A percentile compares a stretch with the other conserved stretches of the same genome.
Evolutionary conservation across 2,329 filamentous ascomycete genomes (phyloP).

Genomic region (Fusarium multiceps): DNA sequence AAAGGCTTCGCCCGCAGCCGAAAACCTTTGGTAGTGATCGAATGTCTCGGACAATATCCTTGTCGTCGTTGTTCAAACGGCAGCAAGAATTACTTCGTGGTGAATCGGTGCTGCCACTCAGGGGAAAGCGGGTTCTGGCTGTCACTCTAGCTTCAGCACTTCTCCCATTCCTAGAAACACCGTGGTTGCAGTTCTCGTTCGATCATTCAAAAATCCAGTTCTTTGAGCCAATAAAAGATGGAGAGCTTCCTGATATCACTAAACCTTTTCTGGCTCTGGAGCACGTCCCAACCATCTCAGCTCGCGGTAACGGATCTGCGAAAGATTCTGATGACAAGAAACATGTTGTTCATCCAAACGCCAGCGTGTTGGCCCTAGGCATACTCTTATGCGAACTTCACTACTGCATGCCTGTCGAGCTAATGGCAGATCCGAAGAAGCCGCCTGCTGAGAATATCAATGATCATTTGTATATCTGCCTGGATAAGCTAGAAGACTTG

Average conservation of each 20-base stretch:
- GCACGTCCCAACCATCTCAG: not conserved
- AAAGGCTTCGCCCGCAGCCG: not conserved
- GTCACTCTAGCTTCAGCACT: not conserved
- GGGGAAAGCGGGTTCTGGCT: not conserved
- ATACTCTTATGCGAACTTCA: constrained; percentile 1
- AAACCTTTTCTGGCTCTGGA: constrained; percentile 5
- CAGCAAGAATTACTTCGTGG: constrained; percentile 1
- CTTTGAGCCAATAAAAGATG: not conserved
- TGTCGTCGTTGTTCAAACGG: not conserved
- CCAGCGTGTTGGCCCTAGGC: not conserved
- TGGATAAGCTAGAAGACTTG: not conserved
- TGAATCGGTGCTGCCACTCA: not conserved
- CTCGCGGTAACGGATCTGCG: no score
- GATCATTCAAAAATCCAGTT: constrained; percentile 5
- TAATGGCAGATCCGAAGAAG: not conserved
- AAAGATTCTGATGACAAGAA: not conserved
- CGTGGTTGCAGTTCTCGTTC: not conserved
- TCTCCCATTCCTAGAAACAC: not conserved
- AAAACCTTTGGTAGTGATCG: not conserved
- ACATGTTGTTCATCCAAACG: not conserved
- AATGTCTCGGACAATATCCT: not conserved
- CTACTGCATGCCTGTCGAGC: not conserved
- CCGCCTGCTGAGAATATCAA: not conserved
- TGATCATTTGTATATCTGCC: not conserved
- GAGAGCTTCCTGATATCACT: not conserved